A percentile compares a stretch with the other conserved stretches of the same genome.
Conservation (phyloP, 2,329 filamentous ascomycete genomes). For the Fusarium torulosum region DNA sequence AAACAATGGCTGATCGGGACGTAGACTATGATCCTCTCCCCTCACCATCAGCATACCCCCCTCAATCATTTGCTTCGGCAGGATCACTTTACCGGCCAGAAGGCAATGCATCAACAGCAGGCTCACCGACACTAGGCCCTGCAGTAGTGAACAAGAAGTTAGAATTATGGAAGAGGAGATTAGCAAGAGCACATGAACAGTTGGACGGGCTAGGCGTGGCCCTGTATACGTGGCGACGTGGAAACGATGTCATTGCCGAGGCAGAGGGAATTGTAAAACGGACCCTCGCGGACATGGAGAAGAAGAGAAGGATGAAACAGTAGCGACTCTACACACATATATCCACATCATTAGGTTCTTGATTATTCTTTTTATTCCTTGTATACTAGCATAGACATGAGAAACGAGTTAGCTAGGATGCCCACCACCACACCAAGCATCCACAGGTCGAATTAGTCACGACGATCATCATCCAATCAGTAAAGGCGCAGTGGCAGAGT, state of each 20-base stretch:
- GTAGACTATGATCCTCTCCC: slow-evolving; percentile 58
- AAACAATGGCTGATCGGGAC: slow-evolving; percentile 55
- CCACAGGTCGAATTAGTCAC: background rate
- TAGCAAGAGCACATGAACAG: slow-evolving; percentile 72
- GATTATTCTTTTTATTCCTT: background rate
- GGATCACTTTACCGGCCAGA: slow-evolving; percentile 50
- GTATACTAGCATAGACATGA: slow-evolving; percentile 15
- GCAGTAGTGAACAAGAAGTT: slow-evolving; percentile 72
- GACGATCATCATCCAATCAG: slow-evolving; percentile 18
- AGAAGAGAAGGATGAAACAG: slow-evolving; percentile 34
- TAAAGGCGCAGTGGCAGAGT: slow-evolving; percentile 42
- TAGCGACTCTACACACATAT: slow-evolving; percentile 12
- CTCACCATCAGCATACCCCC: slow-evolving; percentile 47
- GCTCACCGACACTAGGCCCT: slow-evolving; percentile 53
- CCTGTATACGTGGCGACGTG: slow-evolving; percentile 79
- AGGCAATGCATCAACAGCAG: slow-evolving; percentile 50
- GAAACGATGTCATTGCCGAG: slow-evolving; percentile 76
- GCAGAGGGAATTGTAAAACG: slow-evolving; percentile 73
- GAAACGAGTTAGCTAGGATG: background rate
- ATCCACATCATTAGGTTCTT: slow-evolving; percentile 2
- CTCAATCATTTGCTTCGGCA: slow-evolving; percentile 44
- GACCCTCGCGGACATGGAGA: slow-evolving; percentile 61
- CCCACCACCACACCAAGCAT: slow-evolving; percentile 1
- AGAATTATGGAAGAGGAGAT: slow-evolving; percentile 77
- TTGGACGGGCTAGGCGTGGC: slow-evolving; percentile 75